Conservation (phyloP, 2,329 filamentous ascomycete species). For the Cadophora gregata region DNA sequence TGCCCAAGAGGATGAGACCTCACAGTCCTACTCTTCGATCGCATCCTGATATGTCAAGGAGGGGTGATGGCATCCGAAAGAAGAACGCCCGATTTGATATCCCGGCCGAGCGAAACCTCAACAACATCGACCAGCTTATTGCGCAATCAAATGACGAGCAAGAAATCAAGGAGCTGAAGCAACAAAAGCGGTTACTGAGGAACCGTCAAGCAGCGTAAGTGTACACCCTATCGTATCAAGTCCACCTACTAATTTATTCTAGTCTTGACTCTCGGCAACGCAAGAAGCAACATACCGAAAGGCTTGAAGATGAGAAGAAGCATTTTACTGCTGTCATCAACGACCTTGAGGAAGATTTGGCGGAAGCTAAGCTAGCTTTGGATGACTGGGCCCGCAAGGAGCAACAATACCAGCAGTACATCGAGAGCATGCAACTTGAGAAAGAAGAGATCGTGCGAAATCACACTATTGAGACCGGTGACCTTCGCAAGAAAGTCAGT, state of each 20-base stretch:
- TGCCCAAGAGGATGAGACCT: slow-evolving; percentile 67
- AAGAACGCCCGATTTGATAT: slow-evolving; percentile 99
- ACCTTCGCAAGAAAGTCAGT: slow-evolving; percentile 90
- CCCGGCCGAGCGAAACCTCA: slow-evolving; percentile 87
- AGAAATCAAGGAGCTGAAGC: slow-evolving; percentile 97
- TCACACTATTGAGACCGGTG: slow-evolving; percentile 88
- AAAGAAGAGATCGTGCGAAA: slow-evolving; percentile 89
- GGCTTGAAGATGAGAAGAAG: slow-evolving; percentile 97
- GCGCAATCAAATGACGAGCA: slow-evolving; percentile 86
- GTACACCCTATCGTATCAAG: slow-evolving; percentile 37
- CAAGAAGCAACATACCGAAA: slow-evolving; percentile 98
- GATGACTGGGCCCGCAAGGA: slow-evolving; percentile 76
- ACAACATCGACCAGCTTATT: slow-evolving; percentile 94
- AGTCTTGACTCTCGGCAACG: slow-evolving; percentile 95
- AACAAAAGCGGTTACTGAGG: slow-evolving; percentile 91
- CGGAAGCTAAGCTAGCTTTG: slow-evolving; percentile 69
- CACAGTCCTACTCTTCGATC: slow-evolving; percentile 71
- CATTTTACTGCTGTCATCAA: slow-evolving; percentile 78
- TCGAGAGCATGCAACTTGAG: slow-evolving; percentile 79
- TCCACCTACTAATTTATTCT: slow-evolving; percentile 36
- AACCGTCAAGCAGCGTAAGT: slow-evolving; percentile 97
- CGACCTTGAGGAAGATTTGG: slow-evolving; percentile 79
- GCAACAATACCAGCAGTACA: slow-evolving; percentile 75
- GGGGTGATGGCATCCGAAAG: slow-evolving; percentile 77
- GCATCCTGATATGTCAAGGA: slow-evolving; percentile 70